A percentile compares a stretch with the other conserved stretches of the same genome.
Conservation (phyloP, 495 filamentous ascomycete species). For the Trypethelium eluteriae region DNA sequence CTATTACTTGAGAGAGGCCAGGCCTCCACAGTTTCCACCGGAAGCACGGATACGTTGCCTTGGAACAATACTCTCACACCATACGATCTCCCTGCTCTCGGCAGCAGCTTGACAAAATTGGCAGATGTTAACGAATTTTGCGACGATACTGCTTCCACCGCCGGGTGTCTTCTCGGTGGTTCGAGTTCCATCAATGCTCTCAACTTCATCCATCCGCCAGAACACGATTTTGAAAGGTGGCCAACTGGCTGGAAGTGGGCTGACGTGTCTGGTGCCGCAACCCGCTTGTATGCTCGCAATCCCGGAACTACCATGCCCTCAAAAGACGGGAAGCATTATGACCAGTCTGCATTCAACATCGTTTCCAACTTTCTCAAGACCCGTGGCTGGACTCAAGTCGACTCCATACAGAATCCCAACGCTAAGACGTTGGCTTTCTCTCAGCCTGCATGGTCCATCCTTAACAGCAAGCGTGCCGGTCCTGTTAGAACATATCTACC, state of each 20-base stretch:
- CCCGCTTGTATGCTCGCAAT: conserved; percentile 8
- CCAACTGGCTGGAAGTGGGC: conserved; percentile 12
- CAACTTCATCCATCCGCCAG: conserved; percentile 12
- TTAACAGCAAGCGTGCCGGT: conserved; percentile 10
- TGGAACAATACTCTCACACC: not conserved
- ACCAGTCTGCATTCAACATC: conserved; percentile 1
- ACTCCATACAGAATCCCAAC: conserved; percentile 6
- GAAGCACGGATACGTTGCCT: not conserved
- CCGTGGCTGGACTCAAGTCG: conserved; percentile 2
- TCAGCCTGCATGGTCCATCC: conserved; percentile 14
- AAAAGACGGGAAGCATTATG: conserved; percentile 11
- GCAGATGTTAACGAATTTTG: conserved; percentile 18
- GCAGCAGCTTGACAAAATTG: not conserved
- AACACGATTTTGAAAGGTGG: conserved; percentile 11
- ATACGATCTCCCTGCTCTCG: not conserved
- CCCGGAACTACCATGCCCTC: conserved; percentile 12
- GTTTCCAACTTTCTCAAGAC: not conserved
- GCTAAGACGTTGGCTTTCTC: conserved; percentile 6
- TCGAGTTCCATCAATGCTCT: conserved; percentile 10
- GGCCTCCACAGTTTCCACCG: not conserved
- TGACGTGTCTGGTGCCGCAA: conserved; percentile 5
- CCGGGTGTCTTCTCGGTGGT: conserved; percentile 14
- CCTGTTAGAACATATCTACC: conserved; percentile 14
- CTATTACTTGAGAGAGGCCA: conserved; percentile 38
- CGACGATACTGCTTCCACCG: conserved; percentile 6